Conservation (phyloP, 345 rosid genomes). For the Turritis glabra region DNA sequence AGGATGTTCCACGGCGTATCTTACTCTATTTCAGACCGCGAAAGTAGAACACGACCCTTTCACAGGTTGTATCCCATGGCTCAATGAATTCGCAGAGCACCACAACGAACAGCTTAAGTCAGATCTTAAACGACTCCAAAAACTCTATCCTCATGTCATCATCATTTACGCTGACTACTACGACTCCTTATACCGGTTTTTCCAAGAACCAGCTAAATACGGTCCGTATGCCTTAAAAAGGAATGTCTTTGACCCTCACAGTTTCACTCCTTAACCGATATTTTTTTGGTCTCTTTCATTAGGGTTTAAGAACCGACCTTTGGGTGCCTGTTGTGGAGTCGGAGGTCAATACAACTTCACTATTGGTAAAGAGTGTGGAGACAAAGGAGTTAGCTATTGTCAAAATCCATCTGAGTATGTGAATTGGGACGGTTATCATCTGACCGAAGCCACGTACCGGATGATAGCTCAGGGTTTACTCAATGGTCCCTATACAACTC, state of each 20-base stretch:
- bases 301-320: slow-evolving; percentile 38
- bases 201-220: slow-evolving; percentile 35
- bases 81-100: slow-evolving; percentile 40
- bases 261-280: not conserved
- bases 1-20: slow-evolving; percentile 40
- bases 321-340: slow-evolving; percentile 48
- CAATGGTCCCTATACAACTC: slow-evolving; percentile 30
- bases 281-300: not conserved
- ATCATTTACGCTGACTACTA: slow-evolving; percentile 46
- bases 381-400: slow-evolving; percentile 25
- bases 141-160: slow-evolving; percentile 36
- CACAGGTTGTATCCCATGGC: slow-evolving; percentile 48
- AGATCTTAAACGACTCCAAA: slow-evolving; percentile 22
- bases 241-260: not conserved
- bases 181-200: slow-evolving; percentile 34
- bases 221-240: slow-evolving; percentile 30
- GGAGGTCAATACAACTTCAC: slow-evolving; percentile 50
- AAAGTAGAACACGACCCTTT: slow-evolving; percentile 36
- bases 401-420: slow-evolving; percentile 40
- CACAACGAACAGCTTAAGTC: slow-evolving; percentile 44
- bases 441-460: slow-evolving; percentile 29
- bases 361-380: slow-evolving; percentile 28
- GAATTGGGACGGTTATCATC: slow-evolving; percentile 54
- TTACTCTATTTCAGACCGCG: slow-evolving; percentile 36
- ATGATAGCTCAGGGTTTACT: slow-evolving; percentile 25